Percentiles rank a stretch among this genome's conserved stretches.
These are phyloP conservation scores for Fusarium verrucosum DNA, from an alignment of 2,329 filamentous ascomycete species.

Conservation along the genomic window DNA sequence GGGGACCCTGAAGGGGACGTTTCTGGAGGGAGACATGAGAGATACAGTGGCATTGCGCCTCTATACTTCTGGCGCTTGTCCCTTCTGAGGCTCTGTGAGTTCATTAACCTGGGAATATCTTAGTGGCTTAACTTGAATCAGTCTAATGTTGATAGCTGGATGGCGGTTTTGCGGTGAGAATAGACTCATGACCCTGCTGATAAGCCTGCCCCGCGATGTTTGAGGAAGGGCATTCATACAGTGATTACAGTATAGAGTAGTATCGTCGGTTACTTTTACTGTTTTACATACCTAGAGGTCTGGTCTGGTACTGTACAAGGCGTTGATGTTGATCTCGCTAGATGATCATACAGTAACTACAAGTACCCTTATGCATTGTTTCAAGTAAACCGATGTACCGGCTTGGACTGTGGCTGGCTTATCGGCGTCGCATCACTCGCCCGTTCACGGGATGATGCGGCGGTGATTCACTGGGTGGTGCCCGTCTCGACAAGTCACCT, in stretches of 20 bases:
- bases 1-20: conserved; percentile 33
- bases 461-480: conserved; percentile 45
- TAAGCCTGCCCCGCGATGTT: conserved; percentile 35
- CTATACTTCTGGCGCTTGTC: conserved; percentile 30
- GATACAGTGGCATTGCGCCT: conserved; percentile 18
- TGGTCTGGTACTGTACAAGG: no score
- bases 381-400: conserved; percentile 29
- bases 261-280: background rate
- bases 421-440: conserved; percentile 42
- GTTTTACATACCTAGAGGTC: no score
- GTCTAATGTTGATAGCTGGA: background rate
- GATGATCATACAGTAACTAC: conserved; percentile 1
- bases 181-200: conserved; percentile 35
- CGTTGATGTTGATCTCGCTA: conserved; percentile 8
- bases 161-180: conserved; percentile 25
- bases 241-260: conserved; percentile 6
- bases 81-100: conserved; percentile 19
- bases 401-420: conserved; percentile 43
- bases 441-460: conserved; percentile 46
- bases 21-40: conserved; percentile 9
- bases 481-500: conserved; percentile 40
- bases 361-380: conserved; percentile 15
- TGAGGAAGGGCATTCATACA: conserved; percentile 10
- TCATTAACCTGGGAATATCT: conserved; percentile 4
- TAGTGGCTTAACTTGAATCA: conserved; percentile 18